Conservation (phyloP, 306 rosid genomes). For the Quercus dentata region DNA sequence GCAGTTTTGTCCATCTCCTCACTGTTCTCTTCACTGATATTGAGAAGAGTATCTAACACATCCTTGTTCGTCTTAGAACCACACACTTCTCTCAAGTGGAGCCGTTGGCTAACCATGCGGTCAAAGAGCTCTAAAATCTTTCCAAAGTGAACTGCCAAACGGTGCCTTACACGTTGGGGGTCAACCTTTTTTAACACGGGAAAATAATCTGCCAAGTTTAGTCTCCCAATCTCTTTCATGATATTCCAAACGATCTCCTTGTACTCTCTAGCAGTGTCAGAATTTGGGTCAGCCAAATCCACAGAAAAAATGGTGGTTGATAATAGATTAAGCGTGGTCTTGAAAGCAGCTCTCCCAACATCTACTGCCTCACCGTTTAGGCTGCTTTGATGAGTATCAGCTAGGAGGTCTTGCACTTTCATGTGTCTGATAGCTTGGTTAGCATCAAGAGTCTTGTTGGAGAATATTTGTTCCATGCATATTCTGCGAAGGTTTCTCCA, state of each 20-base stretch:
- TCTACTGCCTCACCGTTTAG: conserved; percentile 28
- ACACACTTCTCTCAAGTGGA: conserved; percentile 15
- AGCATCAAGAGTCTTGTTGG: conserved; percentile 34
- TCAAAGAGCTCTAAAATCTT: conserved; percentile 24
- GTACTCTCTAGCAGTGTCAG: conserved; percentile 24
- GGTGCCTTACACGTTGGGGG: conserved; percentile 32
- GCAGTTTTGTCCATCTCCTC: conserved; percentile 23
- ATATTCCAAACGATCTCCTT: conserved; percentile 27
- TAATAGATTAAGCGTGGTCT: conserved; percentile 34
- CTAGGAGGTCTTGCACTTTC: conserved; percentile 27
- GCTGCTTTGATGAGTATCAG: conserved; percentile 2
- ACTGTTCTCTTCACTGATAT: conserved; percentile 24
- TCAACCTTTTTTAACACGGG: conserved; percentile 34
- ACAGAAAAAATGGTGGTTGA: conserved; percentile 42
- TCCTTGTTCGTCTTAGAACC: conserved; percentile 7
- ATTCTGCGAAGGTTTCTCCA: conserved; percentile 47
- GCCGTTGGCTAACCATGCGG: conserved; percentile 16
- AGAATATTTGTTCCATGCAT: conserved; percentile 30
- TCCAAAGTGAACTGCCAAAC: neutral
- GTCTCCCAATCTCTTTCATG: conserved; percentile 32
- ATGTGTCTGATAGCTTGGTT: neutral
- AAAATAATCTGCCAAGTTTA: conserved; percentile 44
- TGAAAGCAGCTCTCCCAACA: conserved; percentile 40
- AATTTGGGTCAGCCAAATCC: conserved; percentile 28
- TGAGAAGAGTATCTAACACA: conserved; percentile 42